Base-by-base conservation (phyloP, 805 yeast species). In the Barnettozyma californica region DNA sequence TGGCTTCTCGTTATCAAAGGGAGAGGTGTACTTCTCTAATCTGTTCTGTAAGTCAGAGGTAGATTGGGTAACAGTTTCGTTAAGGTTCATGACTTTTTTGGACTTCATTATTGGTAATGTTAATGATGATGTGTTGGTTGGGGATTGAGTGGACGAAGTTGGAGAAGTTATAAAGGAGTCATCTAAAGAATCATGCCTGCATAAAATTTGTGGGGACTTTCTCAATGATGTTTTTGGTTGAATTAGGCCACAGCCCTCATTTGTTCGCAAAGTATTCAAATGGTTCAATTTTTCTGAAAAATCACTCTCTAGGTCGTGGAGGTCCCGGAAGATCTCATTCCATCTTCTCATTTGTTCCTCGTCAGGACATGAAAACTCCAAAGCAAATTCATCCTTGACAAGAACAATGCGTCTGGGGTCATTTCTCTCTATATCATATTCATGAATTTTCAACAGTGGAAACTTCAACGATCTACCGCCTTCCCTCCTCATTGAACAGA, bases 381-480 rank as follows among this genome's bases (percentile, higher is more conserved):
- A 31, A 4, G 35, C 53, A 21, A 54, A 29, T 4, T 43, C 34
- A 7, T 44, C 46, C 14, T 34, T 43, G 46, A 37, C n/a, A n/a
- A 42, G 5, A n/a, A n/a, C 21, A 16, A 27, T 40, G n/a, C 34
- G 13, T 8, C 5, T 44, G 27, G 6, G 7, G 31, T 57, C 57
- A 37, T 58, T 57, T 38, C 48, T 48, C 4, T 21, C 26, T 1
- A 60, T 13, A 0, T 33, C 23, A 23, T 47, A 56, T 16, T 58
- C 61, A 10, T 50, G 33, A 1, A 52, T 37, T 23, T 53, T 59
- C 19, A 61, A 35, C 1, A 54, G 52, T 39, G 63, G 63, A 45
- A 52, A 56, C 53, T 57, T 44, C 34, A 61, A 36, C 8, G 51
- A 49, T 50, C 63, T 55, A 7, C 65, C 65, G n/a, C 56, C 51